Evolutionary conservation across 371 early-diverging fungal genomes (phyloP), one percentile per base, ranked within the genome.

Genomic region (Encephalitozoon romaleae): DNA sequence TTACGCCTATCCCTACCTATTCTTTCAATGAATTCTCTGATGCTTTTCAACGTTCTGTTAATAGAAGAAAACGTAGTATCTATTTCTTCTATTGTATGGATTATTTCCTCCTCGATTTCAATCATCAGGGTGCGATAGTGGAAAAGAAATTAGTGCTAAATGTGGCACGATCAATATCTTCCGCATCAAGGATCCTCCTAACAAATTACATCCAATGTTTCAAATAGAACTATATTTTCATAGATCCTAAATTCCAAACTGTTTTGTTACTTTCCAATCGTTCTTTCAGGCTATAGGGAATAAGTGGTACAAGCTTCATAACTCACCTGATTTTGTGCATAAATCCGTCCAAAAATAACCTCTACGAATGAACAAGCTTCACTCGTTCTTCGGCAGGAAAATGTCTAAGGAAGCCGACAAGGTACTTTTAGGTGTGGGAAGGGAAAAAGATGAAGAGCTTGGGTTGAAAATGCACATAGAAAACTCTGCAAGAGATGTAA

Each of bases 31-130:
- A 70, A 77, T 1, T 9, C 55, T 42, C 64, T 74, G 21, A 80
- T 79, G 59, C 72, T 75, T 71, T 67, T 76, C n/a, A 82, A 39
- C 15, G 64, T 70, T 6, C 59, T 74, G 15, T 80, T 82, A 23
- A 82, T 78, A 12, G 25, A 39, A 5, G 78, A 63, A 52, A 82
- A 82, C 6, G 63, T 82, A 23, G 23, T 51, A 42, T 82, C 82
- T 49, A 82, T 28, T 59, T 82, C 69, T 63, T 82, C 80, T 28
- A 82, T 26, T 26, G 51, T 41, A 38, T 41, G 38, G n/a, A 82
- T 69, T 9, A 78, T 72, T 34, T 77, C 54, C 68, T 82, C 82
- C 21, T 79, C 74, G 21, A 73, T 54, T 53, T 82, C 78, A 41
- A 81, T 72, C 70, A 69, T 78, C 11, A 34, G 53, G 30, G 67